These are phyloP conservation scores for Hypoxylon sp. DNA, from an alignment of 2,329 filamentous ascomycete genomes.

Conservation along the genomic window DNA sequence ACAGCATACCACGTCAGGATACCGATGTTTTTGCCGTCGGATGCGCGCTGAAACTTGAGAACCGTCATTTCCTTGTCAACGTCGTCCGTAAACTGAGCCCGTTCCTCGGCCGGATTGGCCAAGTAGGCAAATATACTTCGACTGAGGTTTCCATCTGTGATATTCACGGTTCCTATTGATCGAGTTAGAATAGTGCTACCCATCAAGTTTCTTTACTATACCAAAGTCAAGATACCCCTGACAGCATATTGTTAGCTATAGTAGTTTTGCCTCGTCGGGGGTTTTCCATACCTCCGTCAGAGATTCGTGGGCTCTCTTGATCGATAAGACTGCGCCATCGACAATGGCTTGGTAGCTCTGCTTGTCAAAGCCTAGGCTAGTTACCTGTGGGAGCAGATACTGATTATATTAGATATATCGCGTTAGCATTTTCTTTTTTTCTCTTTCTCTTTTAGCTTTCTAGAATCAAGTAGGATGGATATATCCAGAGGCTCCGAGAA, in stretches of 20 bases:
- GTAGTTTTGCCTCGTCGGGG: not conserved
- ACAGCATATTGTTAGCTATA: slow-evolving; percentile 42
- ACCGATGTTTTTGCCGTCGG: slow-evolving; percentile 80
- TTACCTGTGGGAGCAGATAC: slow-evolving; percentile 91
- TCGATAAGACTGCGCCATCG: slow-evolving; percentile 82
- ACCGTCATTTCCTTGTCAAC: slow-evolving; percentile 83
- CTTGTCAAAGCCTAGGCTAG: slow-evolving; percentile 84
- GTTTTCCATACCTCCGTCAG: slow-evolving; percentile 59
- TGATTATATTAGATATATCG: no score
- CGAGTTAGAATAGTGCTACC: slow-evolving; percentile 25
- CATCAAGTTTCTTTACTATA: slow-evolving; percentile 10
- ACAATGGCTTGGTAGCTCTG: slow-evolving; percentile 90
- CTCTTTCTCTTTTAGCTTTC: no score
- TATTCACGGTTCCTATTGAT: slow-evolving; percentile 59
- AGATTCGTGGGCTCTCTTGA: slow-evolving; percentile 80
- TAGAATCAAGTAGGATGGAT: no score
- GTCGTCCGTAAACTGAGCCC: slow-evolving; percentile 70
- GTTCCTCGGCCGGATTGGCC: slow-evolving; percentile 80
- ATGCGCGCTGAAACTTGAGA: slow-evolving; percentile 77
- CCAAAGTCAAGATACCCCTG: slow-evolving; percentile 42
- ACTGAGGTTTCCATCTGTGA: slow-evolving; percentile 82
- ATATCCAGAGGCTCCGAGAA: no score
- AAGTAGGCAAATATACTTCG: slow-evolving; percentile 87
- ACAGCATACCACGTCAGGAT: slow-evolving; percentile 90
- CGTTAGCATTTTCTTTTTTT: no score